Percentiles rank a stretch among this genome's conserved stretches.
Evolutionary conservation across 164 flowering plant species (phyloP).

Genomic region (Brasenia schreberi): DNA sequence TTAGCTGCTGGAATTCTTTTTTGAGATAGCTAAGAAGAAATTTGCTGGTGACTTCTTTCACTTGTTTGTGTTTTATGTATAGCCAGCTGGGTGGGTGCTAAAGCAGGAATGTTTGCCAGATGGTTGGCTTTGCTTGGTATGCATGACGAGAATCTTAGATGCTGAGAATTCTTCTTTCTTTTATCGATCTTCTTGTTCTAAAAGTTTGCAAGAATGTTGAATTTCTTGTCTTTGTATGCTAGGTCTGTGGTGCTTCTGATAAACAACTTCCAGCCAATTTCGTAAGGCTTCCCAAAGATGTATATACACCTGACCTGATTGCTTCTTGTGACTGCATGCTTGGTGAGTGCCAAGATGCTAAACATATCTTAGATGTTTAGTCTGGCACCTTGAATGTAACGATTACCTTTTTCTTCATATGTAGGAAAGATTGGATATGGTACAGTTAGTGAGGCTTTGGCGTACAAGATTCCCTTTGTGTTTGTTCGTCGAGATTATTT

Average conservation of each 20-base stretch:
- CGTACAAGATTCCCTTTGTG: constrained; percentile 84
- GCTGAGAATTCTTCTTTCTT: not conserved
- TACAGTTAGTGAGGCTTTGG: constrained; percentile 88
- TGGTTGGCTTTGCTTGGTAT: constrained; percentile 94
- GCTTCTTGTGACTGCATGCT: constrained; percentile 99
- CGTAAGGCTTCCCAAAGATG: constrained; percentile 76
- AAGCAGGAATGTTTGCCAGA: constrained; percentile 67
- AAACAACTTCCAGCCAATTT: constrained; percentile 78
- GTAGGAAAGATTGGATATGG: constrained; percentile 99
- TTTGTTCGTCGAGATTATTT: constrained; percentile 97
- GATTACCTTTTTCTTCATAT: not conserved
- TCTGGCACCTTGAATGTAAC: too few relatives aligned
- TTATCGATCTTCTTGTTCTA: not conserved
- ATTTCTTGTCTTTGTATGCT: not conserved
- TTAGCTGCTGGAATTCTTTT: too few relatives aligned
- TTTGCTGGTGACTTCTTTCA: too few relatives aligned
- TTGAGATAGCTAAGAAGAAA: too few relatives aligned
- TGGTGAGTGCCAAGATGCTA: constrained; percentile 26
- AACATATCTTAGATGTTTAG: constrained; percentile 3
- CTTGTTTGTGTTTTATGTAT: not conserved
- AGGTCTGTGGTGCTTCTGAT: constrained; percentile 97
- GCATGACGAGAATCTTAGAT: not conserved
- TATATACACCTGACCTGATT: constrained; percentile 83
- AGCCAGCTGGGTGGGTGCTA: constrained; percentile 92
- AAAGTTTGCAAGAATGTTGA: not conserved